phyloP scores from a whole-genome alignment of 768 basidiomycete species.

The Hericium alpestre region DNA sequence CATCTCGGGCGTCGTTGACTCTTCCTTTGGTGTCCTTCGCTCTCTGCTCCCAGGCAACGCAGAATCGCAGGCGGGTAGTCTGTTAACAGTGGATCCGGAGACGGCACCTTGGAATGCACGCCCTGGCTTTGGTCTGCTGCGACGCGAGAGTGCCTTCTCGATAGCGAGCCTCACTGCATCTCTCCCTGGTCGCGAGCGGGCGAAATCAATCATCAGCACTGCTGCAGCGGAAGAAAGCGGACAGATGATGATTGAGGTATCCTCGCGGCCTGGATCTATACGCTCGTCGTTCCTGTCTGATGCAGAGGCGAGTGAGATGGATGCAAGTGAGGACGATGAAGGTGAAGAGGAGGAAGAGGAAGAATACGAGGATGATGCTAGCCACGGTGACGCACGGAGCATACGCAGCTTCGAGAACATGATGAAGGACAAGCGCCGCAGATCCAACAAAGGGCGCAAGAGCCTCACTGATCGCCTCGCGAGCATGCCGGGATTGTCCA shows the following conservation, averaged over 20 bases:
- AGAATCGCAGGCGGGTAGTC: slow-evolving; percentile 13
- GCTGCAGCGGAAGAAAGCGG: slow-evolving; percentile 28
- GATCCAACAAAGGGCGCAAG: slow-evolving; percentile 33
- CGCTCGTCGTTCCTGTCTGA: slow-evolving; percentile 22
- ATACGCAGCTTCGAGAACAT: slow-evolving; percentile 83
- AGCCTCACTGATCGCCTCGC: slow-evolving; percentile 79
- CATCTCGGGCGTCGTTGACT: slow-evolving; percentile 78
- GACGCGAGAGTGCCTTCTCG: slow-evolving; percentile 73
- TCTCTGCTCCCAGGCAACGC: slow-evolving; percentile 52
- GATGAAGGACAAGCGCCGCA: slow-evolving; percentile 35
- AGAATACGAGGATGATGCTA: slow-evolving; percentile 26
- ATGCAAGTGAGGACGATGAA: slow-evolving; percentile 26
- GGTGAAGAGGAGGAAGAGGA: slow-evolving; percentile 28
- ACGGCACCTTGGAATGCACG: slow-evolving; percentile 33
- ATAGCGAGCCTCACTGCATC: slow-evolving; percentile 67
- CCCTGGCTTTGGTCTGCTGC: slow-evolving; percentile 55
- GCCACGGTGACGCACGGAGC: slow-evolving; percentile 52
- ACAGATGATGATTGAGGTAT: slow-evolving; percentile 48
- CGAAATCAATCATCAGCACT: slow-evolving; percentile 16
- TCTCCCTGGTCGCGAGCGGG: slow-evolving; percentile 44
- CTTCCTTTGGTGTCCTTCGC: slow-evolving; percentile 79
- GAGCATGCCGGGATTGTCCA: slow-evolving; percentile 50
- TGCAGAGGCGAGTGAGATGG: slow-evolving; percentile 22
- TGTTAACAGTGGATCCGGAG: slow-evolving; percentile 14
- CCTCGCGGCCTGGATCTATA: slow-evolving; percentile 41